Base-by-base conservation (phyloP, 2,329 filamentous ascomycete species). In the Aspergillus neotritici region DNA sequence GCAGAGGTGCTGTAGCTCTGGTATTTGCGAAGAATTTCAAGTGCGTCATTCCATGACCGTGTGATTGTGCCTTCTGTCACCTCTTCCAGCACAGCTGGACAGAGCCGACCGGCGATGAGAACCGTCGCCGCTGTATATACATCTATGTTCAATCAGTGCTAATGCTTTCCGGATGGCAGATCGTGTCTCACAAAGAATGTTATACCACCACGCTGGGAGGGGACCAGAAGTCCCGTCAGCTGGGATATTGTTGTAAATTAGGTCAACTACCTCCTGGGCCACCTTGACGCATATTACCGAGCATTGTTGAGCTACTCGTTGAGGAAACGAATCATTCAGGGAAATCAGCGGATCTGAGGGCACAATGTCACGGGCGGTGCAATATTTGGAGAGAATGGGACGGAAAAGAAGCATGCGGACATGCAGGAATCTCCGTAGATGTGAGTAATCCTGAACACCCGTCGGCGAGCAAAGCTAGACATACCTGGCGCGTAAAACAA, bases 161-260 rank as follows among this genome's bases (percentile, higher is more conserved):
- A 1, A 15, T 9, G 5, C 6, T 9, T 32, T 2, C 4, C 14
- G 11, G 8, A 17, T 33, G 8, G n/a, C 32, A 25, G 5, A 3
- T 9, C 12, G 4, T 10, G 3, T 46, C 60, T 43, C 35, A 64
- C 60, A 66, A 2, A 66, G 54, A 15, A 65, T 62, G 4, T 64
- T 62, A 37, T 65, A 66, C 63, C 64, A 66, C 63, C 63, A 67
- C 1, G 62, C 61, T 5, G 63, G 63, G 31, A 65, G 48, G 0
- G 55, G 57, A 0, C 61, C 62, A 3, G 54, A 48, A 1, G 55
- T 56, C 1, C 55, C 56, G 29, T 63, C 56, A 2, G 48, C 31
- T 1, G 61, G 59, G 3, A 61, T 51, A 16, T 63, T 58, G 6
- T 44, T 51, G 31, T 61, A 47, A 9, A 66, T 63, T 8, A 62